Evolutionary conservation across 2,329 filamentous ascomycete genomes (phyloP).

Genomic region (Xylaria sp.): DNA sequence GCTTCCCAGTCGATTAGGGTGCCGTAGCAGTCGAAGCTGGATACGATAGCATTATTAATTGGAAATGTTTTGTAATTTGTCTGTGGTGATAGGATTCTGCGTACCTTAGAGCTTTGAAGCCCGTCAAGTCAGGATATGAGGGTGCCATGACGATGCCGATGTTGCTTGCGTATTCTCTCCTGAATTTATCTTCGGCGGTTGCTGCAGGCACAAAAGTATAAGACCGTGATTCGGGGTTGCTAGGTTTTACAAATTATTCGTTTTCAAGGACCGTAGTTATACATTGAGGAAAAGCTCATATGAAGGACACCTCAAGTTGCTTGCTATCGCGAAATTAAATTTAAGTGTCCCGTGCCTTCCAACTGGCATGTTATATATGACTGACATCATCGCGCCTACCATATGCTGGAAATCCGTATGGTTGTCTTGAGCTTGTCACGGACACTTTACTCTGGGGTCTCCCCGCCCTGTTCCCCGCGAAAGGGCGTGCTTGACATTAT

Average conservation of each 20-base stretch:
- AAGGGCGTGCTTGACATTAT: conserved; percentile 33
- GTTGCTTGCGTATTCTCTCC: neutral
- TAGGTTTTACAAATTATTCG: neutral
- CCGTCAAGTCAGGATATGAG: conserved; percentile 45
- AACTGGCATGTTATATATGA: conserved; percentile 18
- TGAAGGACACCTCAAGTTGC: too few relatives aligned
- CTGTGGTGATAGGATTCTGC: neutral
- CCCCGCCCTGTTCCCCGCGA: conserved; percentile 25
- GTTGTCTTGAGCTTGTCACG: neutral
- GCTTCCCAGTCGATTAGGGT: conserved; percentile 82
- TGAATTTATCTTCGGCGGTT: neutral
- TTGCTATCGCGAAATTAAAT: neutral
- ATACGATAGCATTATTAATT: conserved; percentile 5
- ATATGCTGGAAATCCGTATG: neutral
- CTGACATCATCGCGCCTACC: conserved; percentile 32
- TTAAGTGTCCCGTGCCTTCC: neutral
- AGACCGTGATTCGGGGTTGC: neutral
- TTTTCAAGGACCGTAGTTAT: neutral
- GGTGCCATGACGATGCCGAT: conserved; percentile 41
- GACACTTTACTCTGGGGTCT: neutral
- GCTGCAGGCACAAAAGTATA: too few relatives aligned
- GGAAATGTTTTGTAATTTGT: neutral
- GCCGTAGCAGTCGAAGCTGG: conserved; percentile 79
- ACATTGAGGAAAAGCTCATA: too few relatives aligned
- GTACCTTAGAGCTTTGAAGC: conserved; percentile 48